These are phyloP conservation scores for Geoglossum glabrum DNA, from an alignment of 495 filamentous ascomycete species.

Conservation along the genomic window DNA sequence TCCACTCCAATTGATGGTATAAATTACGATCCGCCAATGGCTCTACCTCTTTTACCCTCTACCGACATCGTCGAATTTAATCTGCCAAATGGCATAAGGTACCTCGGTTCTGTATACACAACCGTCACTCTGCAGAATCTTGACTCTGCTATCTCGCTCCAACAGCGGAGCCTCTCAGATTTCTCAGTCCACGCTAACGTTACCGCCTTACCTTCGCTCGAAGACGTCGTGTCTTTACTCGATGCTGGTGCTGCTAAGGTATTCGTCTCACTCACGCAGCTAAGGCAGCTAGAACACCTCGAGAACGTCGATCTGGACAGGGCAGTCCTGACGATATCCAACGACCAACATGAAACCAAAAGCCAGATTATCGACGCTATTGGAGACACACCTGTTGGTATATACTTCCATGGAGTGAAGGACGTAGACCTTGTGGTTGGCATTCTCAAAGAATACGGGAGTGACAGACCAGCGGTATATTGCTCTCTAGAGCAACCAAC, in stretches of 20 bases:
- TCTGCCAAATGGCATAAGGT: not conserved
- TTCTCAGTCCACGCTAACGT: slow-evolving; percentile 61
- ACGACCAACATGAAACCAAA: slow-evolving; percentile 15
- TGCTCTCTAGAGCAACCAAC: slow-evolving; percentile 11
- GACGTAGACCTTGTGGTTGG: slow-evolving; percentile 20
- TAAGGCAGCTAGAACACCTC: slow-evolving; percentile 29
- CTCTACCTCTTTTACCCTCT: not conserved
- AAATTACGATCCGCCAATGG: not conserved
- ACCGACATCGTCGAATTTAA: not conserved
- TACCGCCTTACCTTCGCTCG: slow-evolving; percentile 39
- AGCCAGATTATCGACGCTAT: slow-evolving; percentile 35
- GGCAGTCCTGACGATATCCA: slow-evolving; percentile 28
- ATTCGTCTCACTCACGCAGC: slow-evolving; percentile 53
- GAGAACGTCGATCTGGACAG: slow-evolving; percentile 36
- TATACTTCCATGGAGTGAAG: slow-evolving; percentile 26
- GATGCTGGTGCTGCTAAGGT: slow-evolving; percentile 76
- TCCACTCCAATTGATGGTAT: not conserved
- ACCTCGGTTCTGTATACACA: slow-evolving; percentile 58
- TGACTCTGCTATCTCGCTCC: slow-evolving; percentile 42
- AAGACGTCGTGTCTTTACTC: slow-evolving; percentile 60
- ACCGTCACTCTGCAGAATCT: slow-evolving; percentile 34
- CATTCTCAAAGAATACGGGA: slow-evolving; percentile 25
- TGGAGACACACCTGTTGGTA: slow-evolving; percentile 25
- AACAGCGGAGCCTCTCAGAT: slow-evolving; percentile 42
- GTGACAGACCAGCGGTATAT: slow-evolving; percentile 23